These are phyloP conservation scores for Taphrina betulina DNA, from an alignment of 1,139 yeast genomes.

Conservation along the genomic window DNA sequence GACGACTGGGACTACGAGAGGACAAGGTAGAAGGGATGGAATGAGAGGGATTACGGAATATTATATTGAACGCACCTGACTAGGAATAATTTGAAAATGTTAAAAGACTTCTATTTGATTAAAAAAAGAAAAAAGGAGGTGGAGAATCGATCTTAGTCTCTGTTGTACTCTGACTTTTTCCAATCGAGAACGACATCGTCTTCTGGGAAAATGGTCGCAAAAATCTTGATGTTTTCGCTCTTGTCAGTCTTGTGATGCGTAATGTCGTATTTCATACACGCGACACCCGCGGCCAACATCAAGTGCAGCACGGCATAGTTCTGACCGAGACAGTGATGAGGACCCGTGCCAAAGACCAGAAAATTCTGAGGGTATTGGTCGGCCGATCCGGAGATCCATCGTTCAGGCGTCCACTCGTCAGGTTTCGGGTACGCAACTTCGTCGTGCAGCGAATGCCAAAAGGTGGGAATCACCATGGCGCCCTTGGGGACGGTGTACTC, in stretches of 20 bases:
- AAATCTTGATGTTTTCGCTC: slow-evolving; percentile 89
- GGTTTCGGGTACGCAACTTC: slow-evolving; percentile 95
- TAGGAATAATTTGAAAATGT: too few species aligned
- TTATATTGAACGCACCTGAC: too few species aligned
- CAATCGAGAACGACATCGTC: slow-evolving; percentile 48
- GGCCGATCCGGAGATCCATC: slow-evolving; percentile 77
- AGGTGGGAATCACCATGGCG: slow-evolving; percentile 90
- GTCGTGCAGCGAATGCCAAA: slow-evolving; percentile 94
- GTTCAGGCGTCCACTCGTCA: slow-evolving; percentile 88
- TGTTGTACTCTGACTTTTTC: slow-evolving; percentile 18
- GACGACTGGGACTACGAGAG: too few species aligned
- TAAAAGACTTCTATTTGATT: too few species aligned
- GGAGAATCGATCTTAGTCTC: neutral
- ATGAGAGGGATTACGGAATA: too few species aligned
- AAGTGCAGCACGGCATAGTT: slow-evolving; percentile 87
- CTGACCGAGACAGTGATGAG: slow-evolving; percentile 94
- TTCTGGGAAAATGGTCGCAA: slow-evolving; percentile 96
- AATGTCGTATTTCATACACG: slow-evolving; percentile 73
- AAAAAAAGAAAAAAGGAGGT: too few species aligned
- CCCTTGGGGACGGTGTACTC: slow-evolving; percentile 93
- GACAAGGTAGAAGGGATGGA: too few species aligned
- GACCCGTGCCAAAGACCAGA: slow-evolving; percentile 96
- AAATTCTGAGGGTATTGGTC: slow-evolving; percentile 66
- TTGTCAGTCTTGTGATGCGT: slow-evolving; percentile 75
- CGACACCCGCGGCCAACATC: slow-evolving; percentile 87